phyloP scores from a whole-genome alignment of 805 yeast genomes.

The Spathaspora girioi region DNA sequence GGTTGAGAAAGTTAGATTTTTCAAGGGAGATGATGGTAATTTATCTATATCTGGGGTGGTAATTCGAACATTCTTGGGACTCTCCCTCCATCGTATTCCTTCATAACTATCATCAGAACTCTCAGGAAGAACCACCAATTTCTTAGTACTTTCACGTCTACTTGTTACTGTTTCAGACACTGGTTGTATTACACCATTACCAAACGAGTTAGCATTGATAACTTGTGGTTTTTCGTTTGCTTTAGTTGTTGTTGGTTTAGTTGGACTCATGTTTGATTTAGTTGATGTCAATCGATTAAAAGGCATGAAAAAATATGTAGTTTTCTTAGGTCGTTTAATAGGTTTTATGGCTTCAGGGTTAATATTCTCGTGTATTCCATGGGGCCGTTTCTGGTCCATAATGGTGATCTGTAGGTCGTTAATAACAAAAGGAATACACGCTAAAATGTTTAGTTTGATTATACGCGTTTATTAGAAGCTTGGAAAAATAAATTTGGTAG shows the following conservation, averaged over 20 bases:
- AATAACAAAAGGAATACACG: not conserved
- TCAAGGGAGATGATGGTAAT: slow-evolving; percentile 43
- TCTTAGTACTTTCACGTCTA: not conserved
- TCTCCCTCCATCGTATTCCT: slow-evolving; percentile 41
- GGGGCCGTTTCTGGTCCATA: not conserved
- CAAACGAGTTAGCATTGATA: not conserved
- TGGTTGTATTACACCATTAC: slow-evolving; percentile 3
- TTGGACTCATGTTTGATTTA: not conserved
- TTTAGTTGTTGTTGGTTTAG: not conserved
- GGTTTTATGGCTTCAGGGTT: slow-evolving; percentile 4
- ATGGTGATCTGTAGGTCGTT: not conserved
- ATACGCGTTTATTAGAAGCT: not conserved
- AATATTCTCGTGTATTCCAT: not conserved
- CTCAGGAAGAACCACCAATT: slow-evolving; percentile 18
- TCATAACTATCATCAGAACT: slow-evolving; percentile 44
- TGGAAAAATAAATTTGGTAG: not conserved
- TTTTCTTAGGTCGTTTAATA: slow-evolving; percentile 12
- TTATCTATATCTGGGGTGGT: slow-evolving; percentile 8
- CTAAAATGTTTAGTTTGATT: too few relatives aligned
- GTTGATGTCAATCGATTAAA: slow-evolving; percentile 22
- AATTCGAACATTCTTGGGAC: slow-evolving; percentile 28
- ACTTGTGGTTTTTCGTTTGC: not conserved
- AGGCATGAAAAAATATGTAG: slow-evolving; percentile 35
- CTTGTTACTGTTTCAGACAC: not conserved
- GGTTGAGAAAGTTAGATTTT: slow-evolving; percentile 12